phyloP scores from a whole-genome alignment of 768 basidiomycete genomes.

The Bullera alba region DNA sequence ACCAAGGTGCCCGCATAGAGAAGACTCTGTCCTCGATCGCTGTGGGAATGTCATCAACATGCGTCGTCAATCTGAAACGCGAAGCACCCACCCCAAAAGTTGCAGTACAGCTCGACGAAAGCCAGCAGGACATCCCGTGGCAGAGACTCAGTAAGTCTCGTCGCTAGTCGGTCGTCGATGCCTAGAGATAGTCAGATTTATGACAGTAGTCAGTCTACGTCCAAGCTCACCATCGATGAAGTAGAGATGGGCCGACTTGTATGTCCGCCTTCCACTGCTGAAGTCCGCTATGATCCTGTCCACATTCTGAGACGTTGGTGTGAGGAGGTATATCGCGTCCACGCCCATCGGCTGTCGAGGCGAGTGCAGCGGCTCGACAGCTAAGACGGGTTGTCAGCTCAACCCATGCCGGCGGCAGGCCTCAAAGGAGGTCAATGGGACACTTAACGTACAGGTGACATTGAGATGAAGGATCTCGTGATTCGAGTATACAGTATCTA shows the following conservation, averaged over 20 bases:
- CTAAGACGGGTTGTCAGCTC: slow-evolving; percentile 53
- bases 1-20: slow-evolving; percentile 64
- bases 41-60: slow-evolving; percentile 43
- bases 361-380: slow-evolving; percentile 82
- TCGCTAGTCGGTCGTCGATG: slow-evolving; percentile 68
- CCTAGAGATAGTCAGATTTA: slow-evolving; percentile 49
- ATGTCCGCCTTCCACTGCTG: slow-evolving; percentile 57
- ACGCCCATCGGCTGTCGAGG: slow-evolving; percentile 76
- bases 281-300: slow-evolving; percentile 86
- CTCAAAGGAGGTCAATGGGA: background rate
- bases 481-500: slow-evolving; percentile 79
- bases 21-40: slow-evolving; percentile 82
- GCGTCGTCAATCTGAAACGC: slow-evolving; percentile 1
- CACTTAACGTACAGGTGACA: slow-evolving; percentile 65
- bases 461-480: slow-evolving; percentile 93
- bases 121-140: slow-evolving; percentile 70
- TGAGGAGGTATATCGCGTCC: slow-evolving; percentile 88
- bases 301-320: slow-evolving; percentile 90
- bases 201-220: background rate
- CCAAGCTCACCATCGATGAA: slow-evolving; percentile 72
- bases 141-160: slow-evolving; percentile 64
- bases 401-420: background rate
- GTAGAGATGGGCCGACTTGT: slow-evolving; percentile 80
- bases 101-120: slow-evolving; percentile 80
- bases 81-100: slow-evolving; percentile 73